Conservation (phyloP, 805 yeast species). For the Osmozyma mogii region DNA sequence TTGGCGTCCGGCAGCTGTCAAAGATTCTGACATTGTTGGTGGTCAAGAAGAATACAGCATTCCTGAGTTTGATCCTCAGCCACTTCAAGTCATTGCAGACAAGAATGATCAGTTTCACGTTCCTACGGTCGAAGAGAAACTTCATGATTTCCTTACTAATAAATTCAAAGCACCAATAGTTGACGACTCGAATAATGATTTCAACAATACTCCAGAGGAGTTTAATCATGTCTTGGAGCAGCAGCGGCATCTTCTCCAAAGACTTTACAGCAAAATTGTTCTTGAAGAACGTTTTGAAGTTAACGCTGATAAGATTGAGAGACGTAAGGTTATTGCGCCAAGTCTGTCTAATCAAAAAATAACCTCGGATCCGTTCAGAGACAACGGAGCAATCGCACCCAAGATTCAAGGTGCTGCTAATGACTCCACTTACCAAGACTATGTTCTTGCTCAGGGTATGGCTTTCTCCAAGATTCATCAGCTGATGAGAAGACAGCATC, state of each 20-base stretch:
- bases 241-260: slow-evolving; percentile 41
- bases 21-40: slow-evolving; percentile 11
- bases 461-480: slow-evolving; percentile 62
- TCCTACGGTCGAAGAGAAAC: slow-evolving; percentile 21
- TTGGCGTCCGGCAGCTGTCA: slow-evolving; percentile 26
- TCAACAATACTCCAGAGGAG: slow-evolving; percentile 40
- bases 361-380: slow-evolving; percentile 39
- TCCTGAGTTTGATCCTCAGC: slow-evolving; percentile 21
- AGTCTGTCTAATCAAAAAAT: slow-evolving; percentile 32
- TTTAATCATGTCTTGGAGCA: slow-evolving; percentile 47
- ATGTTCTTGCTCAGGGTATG: slow-evolving; percentile 68
- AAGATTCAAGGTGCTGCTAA: slow-evolving; percentile 36
- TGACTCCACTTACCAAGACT: slow-evolving; percentile 56
- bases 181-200: slow-evolving; percentile 30
- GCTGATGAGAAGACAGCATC: slow-evolving; percentile 56
- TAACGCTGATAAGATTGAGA: slow-evolving; percentile 42
- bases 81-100: slow-evolving; percentile 18
- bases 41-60: slow-evolving; percentile 12
- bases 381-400: slow-evolving; percentile 33
- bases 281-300: slow-evolving; percentile 31
- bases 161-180: slow-evolving; percentile 28
- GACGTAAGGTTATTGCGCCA: slow-evolving; percentile 38
- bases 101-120: slow-evolving; percentile 10
- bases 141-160: slow-evolving; percentile 19
- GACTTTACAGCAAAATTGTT: slow-evolving; percentile 35